A percentile compares a stretch with the other conserved stretches of the same genome.
phyloP scores from a whole-genome alignment of 805 yeast species.

The Candida arabinofermentans region DNA sequence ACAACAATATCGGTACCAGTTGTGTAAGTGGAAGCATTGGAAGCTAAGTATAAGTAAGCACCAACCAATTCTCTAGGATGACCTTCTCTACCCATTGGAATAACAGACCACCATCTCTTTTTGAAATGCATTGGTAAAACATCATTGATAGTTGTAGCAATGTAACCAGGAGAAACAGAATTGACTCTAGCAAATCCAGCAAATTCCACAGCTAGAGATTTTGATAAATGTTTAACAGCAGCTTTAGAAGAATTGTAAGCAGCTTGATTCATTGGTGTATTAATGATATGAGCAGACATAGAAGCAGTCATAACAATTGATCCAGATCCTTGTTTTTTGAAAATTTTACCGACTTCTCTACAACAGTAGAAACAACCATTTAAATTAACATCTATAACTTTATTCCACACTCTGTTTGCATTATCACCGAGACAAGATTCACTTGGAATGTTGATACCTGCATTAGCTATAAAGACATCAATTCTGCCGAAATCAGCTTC shows the following conservation, averaged over 20 bases:
- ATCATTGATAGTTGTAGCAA: conserved; percentile 39
- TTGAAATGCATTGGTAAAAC: conserved; percentile 21
- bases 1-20: conserved; percentile 47
- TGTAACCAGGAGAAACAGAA: conserved; percentile 50
- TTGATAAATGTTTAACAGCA: conserved; percentile 44
- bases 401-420: conserved; percentile 40
- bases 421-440: conserved; percentile 23
- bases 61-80: conserved; percentile 46
- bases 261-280: conserved; percentile 48
- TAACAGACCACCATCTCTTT: conserved; percentile 29
- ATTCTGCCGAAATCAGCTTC: conserved; percentile 37
- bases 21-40: conserved; percentile 47
- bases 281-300: conserved; percentile 52
- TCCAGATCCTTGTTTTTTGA: conserved; percentile 43
- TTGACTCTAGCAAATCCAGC: conserved; percentile 49
- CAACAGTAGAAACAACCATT: conserved; percentile 49
- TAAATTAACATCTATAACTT: conserved; percentile 46
- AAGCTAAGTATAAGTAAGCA: conserved; percentile 49
- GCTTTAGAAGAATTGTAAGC: conserved; percentile 49
- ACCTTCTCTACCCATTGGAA: conserved; percentile 47
- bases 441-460: conserved; percentile 32
- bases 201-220: conserved; percentile 46
- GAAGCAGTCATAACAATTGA: conserved; percentile 51
- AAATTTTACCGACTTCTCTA: conserved; percentile 43
- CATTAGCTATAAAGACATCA: conserved; percentile 40